phyloP scores from a whole-genome alignment of 164 flowering plant species.

The Cinnamomum chago region DNA sequence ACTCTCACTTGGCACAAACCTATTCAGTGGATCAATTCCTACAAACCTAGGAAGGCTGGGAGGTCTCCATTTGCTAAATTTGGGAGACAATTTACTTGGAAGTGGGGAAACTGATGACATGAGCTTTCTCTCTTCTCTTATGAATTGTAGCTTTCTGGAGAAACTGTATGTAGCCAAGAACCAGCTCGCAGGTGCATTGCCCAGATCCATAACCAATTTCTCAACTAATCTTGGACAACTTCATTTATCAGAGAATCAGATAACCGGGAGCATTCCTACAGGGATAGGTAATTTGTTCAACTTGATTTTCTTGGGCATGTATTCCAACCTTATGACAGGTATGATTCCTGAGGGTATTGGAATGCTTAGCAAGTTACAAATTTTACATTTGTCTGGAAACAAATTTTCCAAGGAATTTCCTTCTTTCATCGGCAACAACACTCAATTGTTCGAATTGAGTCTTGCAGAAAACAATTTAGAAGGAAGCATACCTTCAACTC shows the following conservation, averaged over 20 bases:
- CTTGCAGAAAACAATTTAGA: slow-evolving; percentile 9
- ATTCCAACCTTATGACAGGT: slow-evolving; percentile 18
- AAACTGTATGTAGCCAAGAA: neutral
- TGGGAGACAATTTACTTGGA: neutral
- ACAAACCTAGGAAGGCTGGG: neutral
- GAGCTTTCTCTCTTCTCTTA: neutral
- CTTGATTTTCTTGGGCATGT: neutral
- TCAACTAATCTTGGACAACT: neutral
- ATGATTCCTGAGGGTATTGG: slow-evolving; percentile 20
- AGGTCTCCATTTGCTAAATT: neutral
- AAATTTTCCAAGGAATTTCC: slow-evolving; percentile 25
- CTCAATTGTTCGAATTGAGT: neutral
- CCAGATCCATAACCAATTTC: slow-evolving; percentile 16
- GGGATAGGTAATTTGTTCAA: slow-evolving; percentile 18
- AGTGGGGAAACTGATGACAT: neutral
- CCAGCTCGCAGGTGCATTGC: slow-evolving; percentile 18
- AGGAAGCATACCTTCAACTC: slow-evolving; percentile 29
- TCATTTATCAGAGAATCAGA: neutral
- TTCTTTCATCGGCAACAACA: slow-evolving; percentile 23
- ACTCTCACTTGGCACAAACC: neutral
- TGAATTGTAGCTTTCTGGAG: neutral
- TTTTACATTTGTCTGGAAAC: slow-evolving; percentile 10
- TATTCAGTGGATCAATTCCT: neutral
- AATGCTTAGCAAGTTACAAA: slow-evolving; percentile 14
- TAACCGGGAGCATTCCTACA: slow-evolving; percentile 17